A percentile compares a stretch with the other conserved stretches of the same genome.
Evolutionary conservation across 768 basidiomycete genomes (phyloP).

Genomic region (Dentipellis fragilis): DNA sequence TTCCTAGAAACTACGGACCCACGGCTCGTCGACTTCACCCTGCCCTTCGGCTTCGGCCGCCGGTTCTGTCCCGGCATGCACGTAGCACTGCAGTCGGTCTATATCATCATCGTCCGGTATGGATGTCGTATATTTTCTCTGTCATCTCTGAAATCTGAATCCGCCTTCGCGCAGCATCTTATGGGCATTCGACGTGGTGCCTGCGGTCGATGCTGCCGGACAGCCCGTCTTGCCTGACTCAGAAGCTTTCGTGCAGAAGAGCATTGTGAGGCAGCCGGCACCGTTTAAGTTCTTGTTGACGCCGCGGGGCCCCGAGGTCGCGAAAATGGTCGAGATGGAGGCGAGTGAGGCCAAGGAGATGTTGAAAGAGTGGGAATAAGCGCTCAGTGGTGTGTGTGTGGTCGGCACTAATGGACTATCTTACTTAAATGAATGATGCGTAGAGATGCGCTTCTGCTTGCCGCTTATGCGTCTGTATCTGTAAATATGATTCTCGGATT

Average conservation of each 20-base stretch:
- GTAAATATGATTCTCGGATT: too few relatives aligned
- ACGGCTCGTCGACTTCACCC: background rate
- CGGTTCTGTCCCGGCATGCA: constrained; percentile 3
- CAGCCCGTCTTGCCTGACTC: background rate
- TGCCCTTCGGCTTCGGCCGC: constrained; percentile 4
- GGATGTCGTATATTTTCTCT: background rate
- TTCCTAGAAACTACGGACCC: constrained; percentile 4
- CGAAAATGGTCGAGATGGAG: background rate
- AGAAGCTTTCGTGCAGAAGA: background rate
- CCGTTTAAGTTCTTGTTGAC: background rate
- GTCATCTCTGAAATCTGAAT: background rate
- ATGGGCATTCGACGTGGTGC: constrained; percentile 1
- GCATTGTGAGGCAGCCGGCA: background rate
- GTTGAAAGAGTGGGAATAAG: constrained; percentile 1
- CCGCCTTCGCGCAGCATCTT: background rate
- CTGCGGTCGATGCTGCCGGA: background rate
- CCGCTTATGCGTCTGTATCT: too few relatives aligned
- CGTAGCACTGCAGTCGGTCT: background rate
- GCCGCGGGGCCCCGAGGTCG: background rate
- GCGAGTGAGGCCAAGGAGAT: background rate
- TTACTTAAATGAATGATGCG: too few relatives aligned
- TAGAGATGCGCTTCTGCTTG: too few relatives aligned
- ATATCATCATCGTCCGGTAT: constrained; percentile 1
- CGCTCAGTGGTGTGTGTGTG: too few relatives aligned
- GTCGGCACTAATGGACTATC: too few relatives aligned